Evolutionary conservation across 108 stramenopile genomes (phyloP).

Genomic region (Skeletonema costatum): DNA sequence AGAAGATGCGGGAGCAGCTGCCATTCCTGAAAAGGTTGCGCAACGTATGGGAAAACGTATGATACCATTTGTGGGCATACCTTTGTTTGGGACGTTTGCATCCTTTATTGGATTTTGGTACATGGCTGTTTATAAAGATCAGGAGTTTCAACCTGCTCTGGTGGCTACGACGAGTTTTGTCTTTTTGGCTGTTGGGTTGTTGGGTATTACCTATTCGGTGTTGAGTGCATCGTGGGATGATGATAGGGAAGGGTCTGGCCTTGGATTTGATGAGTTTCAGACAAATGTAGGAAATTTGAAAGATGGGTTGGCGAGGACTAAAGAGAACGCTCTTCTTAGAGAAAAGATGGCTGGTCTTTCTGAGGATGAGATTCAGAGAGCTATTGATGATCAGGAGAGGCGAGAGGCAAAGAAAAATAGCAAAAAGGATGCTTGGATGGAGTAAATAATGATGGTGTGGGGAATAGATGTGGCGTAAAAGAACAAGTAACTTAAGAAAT

Average conservation of each 20-base stretch:
- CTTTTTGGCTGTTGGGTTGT: slow-evolving; percentile 72
- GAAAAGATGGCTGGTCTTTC: slow-evolving; percentile 68
- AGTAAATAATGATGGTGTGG: slow-evolving; percentile 10
- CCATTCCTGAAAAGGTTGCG: slow-evolving; percentile 84
- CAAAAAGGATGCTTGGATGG: slow-evolving; percentile 39
- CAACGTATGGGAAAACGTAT: slow-evolving; percentile 81
- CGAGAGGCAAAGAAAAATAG: slow-evolving; percentile 37
- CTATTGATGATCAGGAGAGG: slow-evolving; percentile 43
- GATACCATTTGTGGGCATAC: slow-evolving; percentile 87
- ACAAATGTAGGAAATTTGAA: slow-evolving; percentile 73
- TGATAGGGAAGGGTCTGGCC: slow-evolving; percentile 68
- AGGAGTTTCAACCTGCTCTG: slow-evolving; percentile 79
- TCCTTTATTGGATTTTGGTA: slow-evolving; percentile 87
- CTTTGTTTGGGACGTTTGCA: slow-evolving; percentile 70
- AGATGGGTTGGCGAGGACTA: slow-evolving; percentile 63
- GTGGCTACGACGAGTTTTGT: slow-evolving; percentile 79
- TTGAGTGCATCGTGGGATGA: slow-evolving; percentile 83
- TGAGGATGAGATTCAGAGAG: slow-evolving; percentile 51
- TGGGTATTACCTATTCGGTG: slow-evolving; percentile 85
- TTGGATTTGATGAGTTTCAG: slow-evolving; percentile 76
- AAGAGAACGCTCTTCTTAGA: slow-evolving; percentile 76
- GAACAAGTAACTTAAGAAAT: neutral
- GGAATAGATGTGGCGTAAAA: neutral
- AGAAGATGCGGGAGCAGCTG: slow-evolving; percentile 64
- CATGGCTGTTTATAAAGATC: slow-evolving; percentile 66